phyloP scores from a whole-genome alignment of 1,139 yeast species.

The Saccharomyces hybrid region DNA sequence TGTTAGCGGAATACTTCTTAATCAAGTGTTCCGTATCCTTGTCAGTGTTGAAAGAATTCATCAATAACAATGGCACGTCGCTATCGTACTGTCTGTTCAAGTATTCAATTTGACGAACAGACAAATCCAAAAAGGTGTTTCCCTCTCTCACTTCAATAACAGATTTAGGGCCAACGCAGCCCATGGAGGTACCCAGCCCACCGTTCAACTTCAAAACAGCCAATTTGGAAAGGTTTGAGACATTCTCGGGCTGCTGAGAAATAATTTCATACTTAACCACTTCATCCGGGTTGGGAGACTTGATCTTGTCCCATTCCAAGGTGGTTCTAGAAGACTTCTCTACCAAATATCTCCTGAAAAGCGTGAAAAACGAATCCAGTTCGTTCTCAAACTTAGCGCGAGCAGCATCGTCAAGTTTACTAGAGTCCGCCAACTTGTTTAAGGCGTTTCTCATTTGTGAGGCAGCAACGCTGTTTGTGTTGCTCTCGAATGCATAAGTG shows the following conservation, averaged over 20 bases:
- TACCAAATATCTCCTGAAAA: constrained; percentile 84
- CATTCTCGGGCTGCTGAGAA: constrained; percentile 31
- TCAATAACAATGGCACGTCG: constrained; percentile 90
- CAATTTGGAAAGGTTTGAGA: constrained; percentile 62
- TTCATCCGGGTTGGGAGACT: constrained; percentile 81
- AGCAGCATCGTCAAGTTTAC: constrained; percentile 47
- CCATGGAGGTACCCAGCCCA: constrained; percentile 98
- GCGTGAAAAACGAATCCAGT: constrained; percentile 90
- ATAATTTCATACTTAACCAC: constrained; percentile 70
- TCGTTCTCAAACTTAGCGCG: constrained; percentile 73
- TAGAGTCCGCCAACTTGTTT: constrained; percentile 80
- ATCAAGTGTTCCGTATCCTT: constrained; percentile 92
- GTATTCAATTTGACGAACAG: constrained; percentile 95
- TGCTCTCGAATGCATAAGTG: constrained; percentile 83
- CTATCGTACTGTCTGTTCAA: constrained; percentile 85
- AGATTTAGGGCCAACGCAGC: constrained; percentile 98
- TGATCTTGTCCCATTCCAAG: constrained; percentile 91
- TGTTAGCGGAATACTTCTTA: constrained; percentile 94
- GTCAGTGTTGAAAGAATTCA: constrained; percentile 98
- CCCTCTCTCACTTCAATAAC: constrained; percentile 98
- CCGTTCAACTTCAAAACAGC: constrained; percentile 96
- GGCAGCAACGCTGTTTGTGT: constrained; percentile 94
- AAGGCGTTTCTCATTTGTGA: constrained; percentile 96
- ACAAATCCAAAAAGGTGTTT: constrained; percentile 87
- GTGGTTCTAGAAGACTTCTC: constrained; percentile 74